Conservation (phyloP, 441 rosid species). For the Syzygium malaccense region DNA sequence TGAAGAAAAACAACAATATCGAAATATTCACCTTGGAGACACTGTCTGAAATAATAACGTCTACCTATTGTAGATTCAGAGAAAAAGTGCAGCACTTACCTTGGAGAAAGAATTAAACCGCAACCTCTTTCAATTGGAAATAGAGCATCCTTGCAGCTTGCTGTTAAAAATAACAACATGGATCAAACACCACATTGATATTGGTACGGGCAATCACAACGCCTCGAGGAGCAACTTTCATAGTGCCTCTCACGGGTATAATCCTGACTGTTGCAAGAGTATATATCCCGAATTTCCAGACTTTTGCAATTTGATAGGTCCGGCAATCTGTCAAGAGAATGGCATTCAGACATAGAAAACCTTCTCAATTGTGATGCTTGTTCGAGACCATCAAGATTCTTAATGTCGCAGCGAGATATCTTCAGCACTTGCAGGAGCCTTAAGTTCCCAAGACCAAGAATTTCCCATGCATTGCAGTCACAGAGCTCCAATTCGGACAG, state of each 20-base stretch:
- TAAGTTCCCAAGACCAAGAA: neutral
- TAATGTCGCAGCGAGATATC: neutral
- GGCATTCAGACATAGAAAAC: neutral
- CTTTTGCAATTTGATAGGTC: neutral
- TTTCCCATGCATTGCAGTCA: neutral
- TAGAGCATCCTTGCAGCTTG: neutral
- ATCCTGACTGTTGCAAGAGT: neutral
- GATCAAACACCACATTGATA: neutral
- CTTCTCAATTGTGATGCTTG: neutral
- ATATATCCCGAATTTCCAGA: neutral
- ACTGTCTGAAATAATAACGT: too few species aligned
- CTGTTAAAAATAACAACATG: neutral
- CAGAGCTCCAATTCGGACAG: neutral
- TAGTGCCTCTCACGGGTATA: too few species aligned
- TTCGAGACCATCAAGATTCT: neutral
- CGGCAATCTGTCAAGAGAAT: neutral
- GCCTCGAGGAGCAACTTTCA: neutral
- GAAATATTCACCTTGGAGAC: too few species aligned
- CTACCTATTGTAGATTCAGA: neutral
- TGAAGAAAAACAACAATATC: too few species aligned
- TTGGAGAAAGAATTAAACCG: neutral
- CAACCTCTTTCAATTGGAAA: neutral
- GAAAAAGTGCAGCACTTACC: neutral
- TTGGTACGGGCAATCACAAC: neutral
- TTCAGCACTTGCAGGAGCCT: neutral